A percentile compares a stretch with the other conserved stretches of the same genome.
phyloP scores from a whole-genome alignment of 2,329 filamentous ascomycete species.

The Botrytis sinoallii region DNA sequence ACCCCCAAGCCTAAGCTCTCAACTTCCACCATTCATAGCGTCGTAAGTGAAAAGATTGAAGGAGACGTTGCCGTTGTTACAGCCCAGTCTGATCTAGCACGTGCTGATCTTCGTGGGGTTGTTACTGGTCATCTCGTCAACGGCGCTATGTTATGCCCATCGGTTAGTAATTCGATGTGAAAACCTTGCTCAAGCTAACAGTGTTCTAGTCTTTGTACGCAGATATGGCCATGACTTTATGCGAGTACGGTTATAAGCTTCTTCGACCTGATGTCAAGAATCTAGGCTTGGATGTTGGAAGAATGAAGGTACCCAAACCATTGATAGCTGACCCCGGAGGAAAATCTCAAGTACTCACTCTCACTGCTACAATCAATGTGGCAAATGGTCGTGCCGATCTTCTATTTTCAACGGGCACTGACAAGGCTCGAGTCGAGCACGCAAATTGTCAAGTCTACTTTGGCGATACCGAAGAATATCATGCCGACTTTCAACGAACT shows the following conservation, averaged over 20 bases:
- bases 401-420: conserved; percentile 53
- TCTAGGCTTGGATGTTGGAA: conserved; percentile 54
- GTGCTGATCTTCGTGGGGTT: conserved; percentile 38
- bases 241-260: conserved; percentile 52
- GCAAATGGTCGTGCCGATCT: conserved; percentile 53
- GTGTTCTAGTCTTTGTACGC: conserved; percentile 49
- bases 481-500: conserved; percentile 11
- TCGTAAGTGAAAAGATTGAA: conserved; percentile 48
- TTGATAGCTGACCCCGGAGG: conserved; percentile 51
- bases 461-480: conserved; percentile 14
- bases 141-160: conserved; percentile 49
- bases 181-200: conserved; percentile 23
- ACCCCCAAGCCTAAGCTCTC: conserved; percentile 46
- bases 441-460: conserved; percentile 14
- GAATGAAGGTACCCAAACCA: conserved; percentile 67
- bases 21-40: conserved; percentile 43
- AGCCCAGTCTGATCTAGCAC: conserved; percentile 53
- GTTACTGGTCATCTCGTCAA: conserved; percentile 58
- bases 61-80: conserved; percentile 48
- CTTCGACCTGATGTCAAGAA: conserved; percentile 35
- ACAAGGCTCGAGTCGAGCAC: conserved; percentile 15
- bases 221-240: conserved; percentile 57
- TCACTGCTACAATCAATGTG: conserved; percentile 58
- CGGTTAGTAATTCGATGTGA: conserved; percentile 19
- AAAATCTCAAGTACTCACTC: conserved; percentile 44